Base-by-base conservation (phyloP, 306 rosid genomes). In the Coriaria nepalensis region DNA sequence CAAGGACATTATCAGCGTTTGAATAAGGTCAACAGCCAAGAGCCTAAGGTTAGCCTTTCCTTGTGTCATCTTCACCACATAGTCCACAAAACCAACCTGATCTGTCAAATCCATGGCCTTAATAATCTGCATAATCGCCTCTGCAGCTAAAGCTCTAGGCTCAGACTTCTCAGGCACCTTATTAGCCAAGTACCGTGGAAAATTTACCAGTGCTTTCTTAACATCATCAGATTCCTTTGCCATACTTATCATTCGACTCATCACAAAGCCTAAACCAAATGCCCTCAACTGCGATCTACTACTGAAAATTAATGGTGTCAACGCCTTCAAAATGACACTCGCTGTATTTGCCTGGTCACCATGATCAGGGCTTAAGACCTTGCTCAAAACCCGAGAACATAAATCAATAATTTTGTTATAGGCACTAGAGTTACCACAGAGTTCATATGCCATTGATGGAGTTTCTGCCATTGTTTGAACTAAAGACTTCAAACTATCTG, bases 161-260 rank as follows among this genome's bases (percentile, higher is more conserved):
- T 84, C 97, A 2, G 97, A 65, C 50, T 71, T 88, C 63, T 84
- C 95, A 0, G 86, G 95, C 0, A 87, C 86, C 77, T 70, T 88
- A 44, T 52, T 64, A 2, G 40, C 80, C 86, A 88, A 70, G 53
- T 81, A 84, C 68, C 71, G 50, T 0, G 94, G 90, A 46, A 81
- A 74, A 73, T 84, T 76, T 55, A 74, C 76, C 55, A 84, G 44
- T 1, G 87, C 95, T 4, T 70, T 79, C 73, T 62, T 77, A 50
- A 81, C 84, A 10, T 77, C 84, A 33, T 64, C 77, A 6, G 62
- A 61, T 2, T 49, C 57, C 9, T 50, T 40, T 3, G 49, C 63
- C 4, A 67, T 38, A 15, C 42, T 40, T 63, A 35, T 62, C 65
- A 82, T 65, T 43, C 35, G 51, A 45, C 50, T 59, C 2, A 60